Base-by-base conservation (phyloP, 768 basidiomycete species). In the Russula lepida region DNA sequence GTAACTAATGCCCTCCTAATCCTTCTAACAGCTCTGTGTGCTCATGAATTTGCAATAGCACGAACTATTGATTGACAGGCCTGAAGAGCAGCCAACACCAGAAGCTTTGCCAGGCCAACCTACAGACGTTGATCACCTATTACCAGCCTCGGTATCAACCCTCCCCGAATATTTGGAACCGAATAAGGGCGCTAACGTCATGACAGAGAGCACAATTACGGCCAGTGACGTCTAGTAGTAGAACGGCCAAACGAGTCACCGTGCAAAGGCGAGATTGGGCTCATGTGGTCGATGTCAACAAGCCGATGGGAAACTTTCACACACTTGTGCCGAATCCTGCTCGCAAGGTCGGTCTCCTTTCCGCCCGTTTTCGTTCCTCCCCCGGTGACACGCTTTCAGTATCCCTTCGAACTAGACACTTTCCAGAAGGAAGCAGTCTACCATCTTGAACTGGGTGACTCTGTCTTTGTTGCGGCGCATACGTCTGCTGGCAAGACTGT, bases 401-500 rank as follows among this genome's bases (percentile, higher is more conserved):
- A 98, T 74, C 95, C 97, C n/a, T 99, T 99, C 74, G 92, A 97
- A 70, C 80, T 99, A 32, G 97, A 99, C 72, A 95, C 88, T 0
- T 99, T 98, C 76, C 97, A 99, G 73, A 98, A 98, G 72, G 93
- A 98, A 71, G 97, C 97, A 1, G 92, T 98, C 7, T 97, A 97
- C 73, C 94, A 97, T 73, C 80, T 99, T 19, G 97, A 99, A 72
- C 84, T 90, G 78, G 97, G 95, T 9, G 92, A 99, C 66, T 95
- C 93, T 13, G 95, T 99, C 19, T 99, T 99, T 71, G 95, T 99
- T n/a, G 97, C 97, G 15, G 97, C 97, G 6, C 97, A 99, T 74
- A 99, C 97, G 4, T 95, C 92, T n/a, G 97, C 97, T 17, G 97
- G 97, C 35, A 99, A 99, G 74, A 99, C 97, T 1, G 97, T 98